Conservation (phyloP, 495 filamentous ascomycete genomes). For the Aspergillus baeticus region DNA sequence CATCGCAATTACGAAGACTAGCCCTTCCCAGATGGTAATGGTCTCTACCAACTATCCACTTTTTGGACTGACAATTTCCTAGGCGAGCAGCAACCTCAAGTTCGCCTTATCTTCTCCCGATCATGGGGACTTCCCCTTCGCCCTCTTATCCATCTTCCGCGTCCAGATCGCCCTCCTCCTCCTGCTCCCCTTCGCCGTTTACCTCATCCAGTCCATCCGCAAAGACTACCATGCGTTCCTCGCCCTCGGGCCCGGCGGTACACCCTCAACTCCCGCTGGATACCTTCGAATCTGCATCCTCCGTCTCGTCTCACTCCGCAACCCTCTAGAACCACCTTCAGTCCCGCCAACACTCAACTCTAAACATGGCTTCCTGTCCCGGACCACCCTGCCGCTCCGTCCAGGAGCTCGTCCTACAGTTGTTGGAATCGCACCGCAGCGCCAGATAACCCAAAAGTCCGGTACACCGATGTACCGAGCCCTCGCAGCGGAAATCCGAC, state of each 20-base stretch:
- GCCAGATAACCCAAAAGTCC: slow-evolving; percentile 69
- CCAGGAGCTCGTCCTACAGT: slow-evolving; percentile 61
- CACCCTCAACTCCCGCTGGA: slow-evolving; percentile 68
- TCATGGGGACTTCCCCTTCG: not conserved
- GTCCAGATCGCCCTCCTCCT: slow-evolving; percentile 13
- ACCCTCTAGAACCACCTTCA: slow-evolving; percentile 32
- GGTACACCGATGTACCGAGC: slow-evolving; percentile 47
- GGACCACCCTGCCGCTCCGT: slow-evolving; percentile 54
- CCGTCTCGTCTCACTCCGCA: slow-evolving; percentile 42
- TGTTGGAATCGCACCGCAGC: slow-evolving; percentile 75
- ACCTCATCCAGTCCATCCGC: slow-evolving; percentile 56
- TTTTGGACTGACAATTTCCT: not conserved
- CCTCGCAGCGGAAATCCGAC: slow-evolving; percentile 49
- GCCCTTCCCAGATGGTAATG: too few relatives aligned
- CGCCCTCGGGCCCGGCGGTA: slow-evolving; percentile 77
- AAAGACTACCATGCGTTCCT: slow-evolving; percentile 78
- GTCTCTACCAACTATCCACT: not conserved
- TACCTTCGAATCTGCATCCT: slow-evolving; percentile 69
- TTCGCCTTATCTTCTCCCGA: not conserved
- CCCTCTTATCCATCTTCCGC: slow-evolving; percentile 1
- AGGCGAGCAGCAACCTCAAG: not conserved
- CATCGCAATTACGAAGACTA: too few relatives aligned
- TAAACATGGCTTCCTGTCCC: slow-evolving; percentile 43
- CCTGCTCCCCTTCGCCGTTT: slow-evolving; percentile 46
- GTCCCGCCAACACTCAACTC: slow-evolving; percentile 35